These are phyloP conservation scores for Babesia caballi DNA, from an alignment of 169 alveolate species.

Conservation along the genomic window DNA sequence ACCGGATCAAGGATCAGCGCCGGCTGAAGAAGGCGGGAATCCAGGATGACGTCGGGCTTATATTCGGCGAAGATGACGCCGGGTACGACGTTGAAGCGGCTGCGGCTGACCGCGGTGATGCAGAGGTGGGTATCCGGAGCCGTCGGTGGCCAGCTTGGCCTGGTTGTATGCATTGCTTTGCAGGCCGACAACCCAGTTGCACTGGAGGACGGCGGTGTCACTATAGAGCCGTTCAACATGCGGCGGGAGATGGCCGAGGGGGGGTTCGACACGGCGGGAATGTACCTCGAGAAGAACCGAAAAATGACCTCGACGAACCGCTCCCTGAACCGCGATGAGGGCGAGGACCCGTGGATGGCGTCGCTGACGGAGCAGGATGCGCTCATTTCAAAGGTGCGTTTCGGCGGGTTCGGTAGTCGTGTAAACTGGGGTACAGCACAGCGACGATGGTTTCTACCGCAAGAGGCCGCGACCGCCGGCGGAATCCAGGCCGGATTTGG, in stretches of 20 bases:
- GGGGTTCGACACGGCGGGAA: constrained; percentile 61
- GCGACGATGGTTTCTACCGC: background rate
- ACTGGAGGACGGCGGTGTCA: background rate
- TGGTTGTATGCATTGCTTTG: background rate
- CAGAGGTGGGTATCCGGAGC: background rate
- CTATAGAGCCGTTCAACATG: constrained; percentile 71
- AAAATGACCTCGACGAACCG: constrained; percentile 33
- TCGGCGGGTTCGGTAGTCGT: background rate
- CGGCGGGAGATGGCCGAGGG: constrained; percentile 65
- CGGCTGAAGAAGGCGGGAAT: constrained; percentile 9
- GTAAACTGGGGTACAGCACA: background rate
- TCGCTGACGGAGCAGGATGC: constrained; percentile 18
- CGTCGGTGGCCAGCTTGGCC: background rate
- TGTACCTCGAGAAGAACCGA: constrained; percentile 39
- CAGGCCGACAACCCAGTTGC: background rate
- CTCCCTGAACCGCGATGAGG: constrained; percentile 38
- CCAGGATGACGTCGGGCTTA: background rate
- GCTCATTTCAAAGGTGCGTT: constrained; percentile 18
- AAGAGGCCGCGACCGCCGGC: constrained; percentile 8
- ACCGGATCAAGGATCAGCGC: constrained; percentile 16
- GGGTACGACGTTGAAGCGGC: background rate
- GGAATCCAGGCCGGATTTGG: background rate
- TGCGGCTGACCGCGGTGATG: background rate
- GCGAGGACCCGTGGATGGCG: constrained; percentile 51
- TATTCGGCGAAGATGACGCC: background rate